Conservation (phyloP, 2,329 filamentous ascomycete species). For the Teratosphaeria gauchensis region DNA sequence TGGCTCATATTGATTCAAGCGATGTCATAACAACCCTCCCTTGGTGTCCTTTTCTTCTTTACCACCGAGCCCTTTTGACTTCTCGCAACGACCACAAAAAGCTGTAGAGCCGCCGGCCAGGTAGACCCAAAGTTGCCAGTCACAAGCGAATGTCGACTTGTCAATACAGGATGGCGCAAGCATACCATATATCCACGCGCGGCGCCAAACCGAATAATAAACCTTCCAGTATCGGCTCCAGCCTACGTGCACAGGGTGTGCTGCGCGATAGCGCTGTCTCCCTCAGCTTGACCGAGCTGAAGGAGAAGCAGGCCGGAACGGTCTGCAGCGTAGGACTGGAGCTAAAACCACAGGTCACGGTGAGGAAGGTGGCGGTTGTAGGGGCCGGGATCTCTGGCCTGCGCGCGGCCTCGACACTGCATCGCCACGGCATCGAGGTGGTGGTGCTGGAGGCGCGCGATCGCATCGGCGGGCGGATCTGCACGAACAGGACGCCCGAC, state of each 20-base stretch:
- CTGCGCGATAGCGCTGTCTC: not conserved
- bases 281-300: not conserved
- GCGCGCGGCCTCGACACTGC: not conserved
- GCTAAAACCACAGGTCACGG: not conserved
- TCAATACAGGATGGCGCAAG: not conserved
- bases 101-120: not conserved
- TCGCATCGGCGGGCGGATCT: constrained; percentile 17
- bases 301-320: not conserved
- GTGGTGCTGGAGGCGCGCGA: constrained; percentile 15
- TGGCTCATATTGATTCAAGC: not conserved
- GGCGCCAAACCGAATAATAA: not conserved
- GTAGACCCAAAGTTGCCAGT: not conserved
- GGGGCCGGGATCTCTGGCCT: not conserved
- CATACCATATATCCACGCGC: not conserved
- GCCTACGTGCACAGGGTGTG: not conserved
- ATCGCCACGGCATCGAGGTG: not conserved
- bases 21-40: not conserved
- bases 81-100: not conserved
- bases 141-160: not conserved
- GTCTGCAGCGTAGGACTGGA: not conserved
- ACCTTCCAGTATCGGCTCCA: not conserved
- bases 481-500: not conserved
- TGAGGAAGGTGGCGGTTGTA: not conserved
- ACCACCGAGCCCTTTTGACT: not conserved
- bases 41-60: too few relatives aligned